Evolutionary conservation across 2,329 filamentous ascomycete species (phyloP), one percentile per base, ranked within the genome.

Genomic region (Cryphonectria japonica): DNA sequence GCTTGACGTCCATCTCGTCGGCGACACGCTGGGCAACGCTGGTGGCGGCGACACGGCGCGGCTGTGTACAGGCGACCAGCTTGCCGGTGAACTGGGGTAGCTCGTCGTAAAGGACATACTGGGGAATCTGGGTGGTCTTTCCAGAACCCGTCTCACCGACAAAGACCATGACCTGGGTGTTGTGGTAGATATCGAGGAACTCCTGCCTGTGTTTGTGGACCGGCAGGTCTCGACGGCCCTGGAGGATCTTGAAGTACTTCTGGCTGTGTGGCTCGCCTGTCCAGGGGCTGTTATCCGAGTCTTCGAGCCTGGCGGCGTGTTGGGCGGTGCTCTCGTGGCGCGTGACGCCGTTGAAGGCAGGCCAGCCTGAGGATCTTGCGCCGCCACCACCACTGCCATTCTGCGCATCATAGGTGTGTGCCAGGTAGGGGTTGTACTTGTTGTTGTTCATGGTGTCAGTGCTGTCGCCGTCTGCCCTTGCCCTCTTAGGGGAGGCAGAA

Each of bases 81-180:
- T 98, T 98, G 79, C 90, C 88, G 76, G 91, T 90, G 74, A 90
- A 85, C 77, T 98, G 93, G 37, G 96, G 95, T 43, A 98, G 88
- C 82, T 99, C 96, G 83, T 99, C 96, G 86, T 92, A 98, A 57
- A 99, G 89, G 75, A 99, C 95, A 81, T 98, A 99, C 81, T 99
- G 96, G 1, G 96, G 96, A 73, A 99, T 98, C 85, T 99, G 96
- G 0, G 96, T 99, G 5, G 96, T 99, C 85, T 99, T 99, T 84
- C 96, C 96, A 75, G 96, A 99, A 89, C 97, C 96, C 11, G 96
- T 99, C 86, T 99, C 96, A 85, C 96, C 96, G 75, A 99, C 96
- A 78, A 99, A 98, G 77, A 99, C 96, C 73, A 99, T 90, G 76
- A 99, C 98, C 83, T 99, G 96, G 34, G 91, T 93, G 77, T 92